Conservation (phyloP, 306 rosid genomes). For the Coriaria nepalensis region DNA sequence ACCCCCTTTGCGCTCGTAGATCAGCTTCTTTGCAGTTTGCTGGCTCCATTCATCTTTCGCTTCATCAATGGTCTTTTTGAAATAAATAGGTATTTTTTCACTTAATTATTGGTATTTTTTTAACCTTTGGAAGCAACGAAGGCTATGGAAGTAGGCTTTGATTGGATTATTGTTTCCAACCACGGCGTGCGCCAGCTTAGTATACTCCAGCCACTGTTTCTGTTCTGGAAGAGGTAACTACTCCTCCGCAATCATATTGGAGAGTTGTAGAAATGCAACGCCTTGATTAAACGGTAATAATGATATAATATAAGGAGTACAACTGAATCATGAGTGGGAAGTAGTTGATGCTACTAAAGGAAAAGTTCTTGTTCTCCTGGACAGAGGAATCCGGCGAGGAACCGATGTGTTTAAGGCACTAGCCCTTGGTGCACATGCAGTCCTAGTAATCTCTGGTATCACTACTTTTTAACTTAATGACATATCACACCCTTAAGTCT, state of each 20-base stretch:
- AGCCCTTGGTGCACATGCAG: conserved; percentile 61
- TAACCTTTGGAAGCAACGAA: conserved; percentile 19
- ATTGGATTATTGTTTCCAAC: conserved; percentile 31
- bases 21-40: no score
- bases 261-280: background rate
- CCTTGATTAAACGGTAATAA: no score
- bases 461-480: no score
- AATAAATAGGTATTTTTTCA: no score
- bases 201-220: conserved; percentile 26
- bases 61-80: no score
- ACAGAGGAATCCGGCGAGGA: conserved; percentile 56
- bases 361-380: conserved; percentile 38
- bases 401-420: conserved; percentile 56
- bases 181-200: conserved; percentile 38
- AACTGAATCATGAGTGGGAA: conserved; percentile 14
- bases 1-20: no score
- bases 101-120: no score
- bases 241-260: background rate
- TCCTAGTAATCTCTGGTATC: conserved; percentile 29
- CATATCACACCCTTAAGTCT: no score
- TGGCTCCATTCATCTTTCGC: no score
- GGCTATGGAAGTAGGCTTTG: conserved; percentile 29
- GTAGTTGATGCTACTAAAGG: conserved; percentile 40
- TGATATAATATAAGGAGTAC: no score
- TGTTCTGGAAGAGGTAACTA: conserved; percentile 28